These are phyloP conservation scores for Aspergillus clavatus DNA, from an alignment of 2,329 filamentous ascomycete genomes.

Conservation along the genomic window DNA sequence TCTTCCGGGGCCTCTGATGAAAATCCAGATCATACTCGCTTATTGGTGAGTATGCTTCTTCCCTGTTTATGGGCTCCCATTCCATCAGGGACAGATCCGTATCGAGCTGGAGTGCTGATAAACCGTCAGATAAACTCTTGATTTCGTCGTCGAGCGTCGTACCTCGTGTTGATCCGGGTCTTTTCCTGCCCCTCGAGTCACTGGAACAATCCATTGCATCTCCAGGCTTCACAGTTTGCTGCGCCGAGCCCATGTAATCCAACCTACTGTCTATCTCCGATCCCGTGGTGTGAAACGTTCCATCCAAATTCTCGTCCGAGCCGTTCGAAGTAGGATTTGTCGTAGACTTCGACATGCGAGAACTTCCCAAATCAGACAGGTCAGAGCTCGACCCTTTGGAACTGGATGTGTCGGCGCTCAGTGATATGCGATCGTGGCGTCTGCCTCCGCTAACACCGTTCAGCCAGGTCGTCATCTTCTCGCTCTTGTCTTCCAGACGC, in stretches of 20 bases:
- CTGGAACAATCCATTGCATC: background rate
- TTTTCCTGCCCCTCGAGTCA: background rate
- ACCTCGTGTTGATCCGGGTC: background rate
- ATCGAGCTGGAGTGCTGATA: background rate
- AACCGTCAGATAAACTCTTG: background rate
- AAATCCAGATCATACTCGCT: background rate
- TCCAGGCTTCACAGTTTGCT: background rate
- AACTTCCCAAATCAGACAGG: background rate
- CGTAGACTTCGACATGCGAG: background rate
- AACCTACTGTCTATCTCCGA: too few species aligned
- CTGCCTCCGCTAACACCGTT: background rate
- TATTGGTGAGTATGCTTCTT: background rate
- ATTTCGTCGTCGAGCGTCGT: background rate
- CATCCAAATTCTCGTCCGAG: too few species aligned
- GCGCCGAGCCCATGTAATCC: too few species aligned
- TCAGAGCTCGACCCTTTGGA: background rate
- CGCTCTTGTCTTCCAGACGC: background rate
- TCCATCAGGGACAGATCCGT: background rate
- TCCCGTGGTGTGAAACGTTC: too few species aligned
- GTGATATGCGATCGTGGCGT: background rate
- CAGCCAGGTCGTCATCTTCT: background rate
- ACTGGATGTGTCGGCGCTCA: background rate
- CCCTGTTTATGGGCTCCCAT: background rate
- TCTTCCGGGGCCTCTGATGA: background rate
- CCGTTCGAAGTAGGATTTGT: background rate